Evolutionary conservation across 805 yeast genomes (phyloP).

Genomic region (Yueomyces sp.): DNA sequence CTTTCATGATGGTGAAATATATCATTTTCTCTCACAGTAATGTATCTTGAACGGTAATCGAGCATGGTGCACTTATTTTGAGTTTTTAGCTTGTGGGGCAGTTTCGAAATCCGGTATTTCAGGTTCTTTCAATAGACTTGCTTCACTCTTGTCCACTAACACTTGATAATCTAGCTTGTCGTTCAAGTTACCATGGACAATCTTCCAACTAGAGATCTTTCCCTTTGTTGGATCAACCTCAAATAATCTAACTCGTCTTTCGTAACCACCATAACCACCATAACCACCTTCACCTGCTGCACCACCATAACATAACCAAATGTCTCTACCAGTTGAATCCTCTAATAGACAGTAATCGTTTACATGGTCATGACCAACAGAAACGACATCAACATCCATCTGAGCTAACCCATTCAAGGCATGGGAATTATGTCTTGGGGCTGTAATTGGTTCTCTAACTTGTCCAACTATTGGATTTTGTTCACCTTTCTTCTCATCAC

Average conservation of each 20-base stretch:
- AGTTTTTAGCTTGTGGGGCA: not conserved
- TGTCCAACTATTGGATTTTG: constrained; percentile 41
- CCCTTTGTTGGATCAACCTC: constrained; percentile 43
- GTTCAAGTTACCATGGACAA: constrained; percentile 44
- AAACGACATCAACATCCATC: constrained; percentile 60
- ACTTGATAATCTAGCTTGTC: constrained; percentile 28
- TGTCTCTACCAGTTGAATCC: constrained; percentile 21
- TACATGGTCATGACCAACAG: constrained; percentile 93
- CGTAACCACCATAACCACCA: constrained; percentile 80
- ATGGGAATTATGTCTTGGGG: constrained; percentile 60
- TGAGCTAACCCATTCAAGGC: constrained; percentile 44
- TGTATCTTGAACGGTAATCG: too few species aligned
- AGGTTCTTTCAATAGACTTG: not conserved
- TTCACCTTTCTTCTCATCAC: constrained; percentile 8
- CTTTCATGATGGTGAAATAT: too few species aligned
- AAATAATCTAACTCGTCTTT: constrained; percentile 65
- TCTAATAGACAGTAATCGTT: constrained; percentile 79
- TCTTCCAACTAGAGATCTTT: constrained; percentile 51
- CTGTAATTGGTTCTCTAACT: constrained; percentile 61
- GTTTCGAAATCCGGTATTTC: not conserved
- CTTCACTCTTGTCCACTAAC: not conserved
- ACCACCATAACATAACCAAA: constrained; percentile 93
- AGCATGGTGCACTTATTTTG: too few species aligned
- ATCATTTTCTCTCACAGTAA: too few species aligned
- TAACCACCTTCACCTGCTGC: constrained; percentile 92